These are phyloP conservation scores for Gossypium longicalyx DNA, from an alignment of 345 rosid species.

Conservation along the genomic window DNA sequence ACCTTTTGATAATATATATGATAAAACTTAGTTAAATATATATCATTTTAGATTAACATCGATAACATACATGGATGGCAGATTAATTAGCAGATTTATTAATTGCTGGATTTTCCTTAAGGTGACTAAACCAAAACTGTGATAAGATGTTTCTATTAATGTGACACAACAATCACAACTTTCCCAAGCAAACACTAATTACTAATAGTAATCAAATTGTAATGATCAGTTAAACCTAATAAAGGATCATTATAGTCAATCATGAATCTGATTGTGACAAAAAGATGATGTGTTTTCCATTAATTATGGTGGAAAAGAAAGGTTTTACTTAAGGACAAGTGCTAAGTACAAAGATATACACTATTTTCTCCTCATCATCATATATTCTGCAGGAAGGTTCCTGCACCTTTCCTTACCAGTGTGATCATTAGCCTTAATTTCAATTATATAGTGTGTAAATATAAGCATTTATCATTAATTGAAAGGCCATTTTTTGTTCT, in stretches of 20 bases:
- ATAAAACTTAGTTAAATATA: background rate
- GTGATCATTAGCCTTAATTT: conserved; percentile 1
- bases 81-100: no score
- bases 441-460: background rate
- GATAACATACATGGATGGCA: no score
- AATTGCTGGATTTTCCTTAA: no score
- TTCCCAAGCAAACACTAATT: no score
- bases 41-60: no score
- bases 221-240: no score
- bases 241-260: background rate
- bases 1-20: background rate
- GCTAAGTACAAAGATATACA: conserved; percentile 22
- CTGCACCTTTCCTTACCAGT: conserved; percentile 25
- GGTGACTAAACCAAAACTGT: no score
- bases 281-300: conserved; percentile 23
- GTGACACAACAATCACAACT: no score
- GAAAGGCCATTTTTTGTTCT: background rate
- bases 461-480: background rate
- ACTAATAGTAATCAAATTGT: no score
- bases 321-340: conserved; percentile 25
- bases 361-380: conserved; percentile 12
- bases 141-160: no score
- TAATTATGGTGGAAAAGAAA: conserved; percentile 7
- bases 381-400: conserved; percentile 32
- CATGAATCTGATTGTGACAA: conserved; percentile 19